Conservation (phyloP, 2,329 filamentous ascomycete genomes). For the Plenodomus biglobosus region DNA sequence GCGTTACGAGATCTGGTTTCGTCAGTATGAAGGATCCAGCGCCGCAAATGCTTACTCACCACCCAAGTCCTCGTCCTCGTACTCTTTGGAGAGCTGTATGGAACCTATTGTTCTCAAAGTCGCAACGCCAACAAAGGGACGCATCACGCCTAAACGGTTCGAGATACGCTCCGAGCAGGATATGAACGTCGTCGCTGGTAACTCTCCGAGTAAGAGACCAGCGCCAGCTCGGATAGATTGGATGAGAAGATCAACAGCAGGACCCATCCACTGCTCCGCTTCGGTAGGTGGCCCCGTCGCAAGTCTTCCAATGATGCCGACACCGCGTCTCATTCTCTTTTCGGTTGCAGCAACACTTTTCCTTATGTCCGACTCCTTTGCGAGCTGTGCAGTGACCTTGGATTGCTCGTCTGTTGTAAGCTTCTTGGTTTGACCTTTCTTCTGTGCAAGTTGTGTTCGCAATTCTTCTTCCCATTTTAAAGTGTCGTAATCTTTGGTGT, state of each 20-base stretch:
- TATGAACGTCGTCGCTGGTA: conserved; percentile 76
- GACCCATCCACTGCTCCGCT: conserved; percentile 82
- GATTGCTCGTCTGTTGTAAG: conserved; percentile 83
- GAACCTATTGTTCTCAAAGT: conserved; percentile 78
- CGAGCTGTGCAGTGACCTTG: conserved; percentile 87
- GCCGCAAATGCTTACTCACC: conserved; percentile 29
- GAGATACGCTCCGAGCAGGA: conserved; percentile 75
- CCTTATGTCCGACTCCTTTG: conserved; percentile 81
- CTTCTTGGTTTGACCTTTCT: conserved; percentile 90
- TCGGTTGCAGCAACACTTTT: conserved; percentile 69
- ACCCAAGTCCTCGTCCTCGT: conserved; percentile 79
- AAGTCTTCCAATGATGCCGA: conserved; percentile 81
- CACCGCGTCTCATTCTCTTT: conserved; percentile 73
- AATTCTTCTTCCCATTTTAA: conserved; percentile 97
- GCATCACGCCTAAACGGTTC: conserved; percentile 70
- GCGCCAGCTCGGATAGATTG: conserved; percentile 77
- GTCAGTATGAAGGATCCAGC: conserved; percentile 12
- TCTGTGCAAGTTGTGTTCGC: conserved; percentile 81
- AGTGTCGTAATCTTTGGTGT: conserved; percentile 91
- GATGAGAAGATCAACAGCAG: conserved; percentile 73
- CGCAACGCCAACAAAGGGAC: conserved; percentile 83
- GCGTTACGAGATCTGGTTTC: conserved; percentile 66
- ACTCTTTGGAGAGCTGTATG: conserved; percentile 68
- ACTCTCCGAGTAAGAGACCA: conserved; percentile 77
- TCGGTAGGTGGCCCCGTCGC: conserved; percentile 88